Base-by-base conservation (phyloP, 1,139 yeast species). In the Diutina rugosa region DNA sequence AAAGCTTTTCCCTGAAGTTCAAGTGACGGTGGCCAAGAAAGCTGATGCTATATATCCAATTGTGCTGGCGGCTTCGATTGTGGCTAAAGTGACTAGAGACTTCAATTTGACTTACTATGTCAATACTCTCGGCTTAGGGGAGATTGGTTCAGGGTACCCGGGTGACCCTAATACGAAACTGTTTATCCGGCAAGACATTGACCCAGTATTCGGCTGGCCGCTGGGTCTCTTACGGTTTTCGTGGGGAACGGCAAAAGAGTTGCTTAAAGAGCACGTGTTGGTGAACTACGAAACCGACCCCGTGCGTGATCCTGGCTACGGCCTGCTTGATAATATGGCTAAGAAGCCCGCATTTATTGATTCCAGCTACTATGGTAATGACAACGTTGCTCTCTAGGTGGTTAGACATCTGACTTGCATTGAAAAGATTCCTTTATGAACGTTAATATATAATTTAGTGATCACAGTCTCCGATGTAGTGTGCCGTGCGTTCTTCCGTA, bases 31-130 rank as follows among this genome's bases (percentile, higher is more conserved):
- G n/a, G 81, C 96, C 16, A 95, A 93, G 66, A 93, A 93, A 67
- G 99, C 99, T 0, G 99, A 95, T 72, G 84, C 97, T 32, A 67
- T 90, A n/a, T 93, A 79, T 66, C 97, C 98, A 0, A 85, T 90
- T 55, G 99, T 95, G 4, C 87, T 96, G 68, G 89, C 95, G 0
- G 99, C 99, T 0, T 87, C 96, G n/a, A 89, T 93, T 57, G 91
- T 93, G 56, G 99, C 99, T 6, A 93, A 93, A 67, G 99, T 93
- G 4, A 90, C 99, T 0, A 79, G 99, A 65, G 99, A 93, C 68
- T 73, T 81, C 56, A 81, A 85, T 55, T 72, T 93, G 58, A 71
- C 77, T 49, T 69, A 67, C 63, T 73, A 60, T 62, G 67, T 64
- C 56, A 56, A 63, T 28, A 59, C 63, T 18, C 57, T 69, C n/a